Conservation (phyloP, 202 grass and related monocot genomes). For the Sporobolus alterniflorus region DNA sequence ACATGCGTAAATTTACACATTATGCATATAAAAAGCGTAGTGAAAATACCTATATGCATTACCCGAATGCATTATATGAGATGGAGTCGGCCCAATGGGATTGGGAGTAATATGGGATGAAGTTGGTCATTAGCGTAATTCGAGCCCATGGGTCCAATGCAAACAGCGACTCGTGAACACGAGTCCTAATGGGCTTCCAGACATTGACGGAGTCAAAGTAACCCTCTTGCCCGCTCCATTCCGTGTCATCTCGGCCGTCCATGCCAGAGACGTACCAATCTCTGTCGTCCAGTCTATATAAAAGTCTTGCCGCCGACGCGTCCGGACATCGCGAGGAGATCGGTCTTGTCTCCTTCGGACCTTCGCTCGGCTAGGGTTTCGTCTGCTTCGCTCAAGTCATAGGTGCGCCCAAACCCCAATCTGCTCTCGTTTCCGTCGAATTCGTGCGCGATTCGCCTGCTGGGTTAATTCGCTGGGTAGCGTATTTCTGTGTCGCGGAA, state of each 20-base stretch:
- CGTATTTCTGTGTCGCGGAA: too few relatives aligned
- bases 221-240: not conserved
- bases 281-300: constrained; percentile 5
- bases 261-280: not conserved
- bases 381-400: not conserved
- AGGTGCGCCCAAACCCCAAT: constrained; percentile 20
- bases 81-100: not conserved
- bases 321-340: not conserved
- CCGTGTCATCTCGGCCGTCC: not conserved
- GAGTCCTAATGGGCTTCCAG: not conserved
- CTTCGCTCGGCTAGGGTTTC: constrained; percentile 37
- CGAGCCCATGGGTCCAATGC: not conserved
- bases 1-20: too few relatives aligned
- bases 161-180: too few relatives aligned
- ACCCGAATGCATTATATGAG: too few relatives aligned
- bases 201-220: not conserved
- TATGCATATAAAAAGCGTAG: too few relatives aligned
- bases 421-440: not conserved
- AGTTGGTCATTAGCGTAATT: not conserved
- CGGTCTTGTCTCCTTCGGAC: not conserved
- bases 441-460: not conserved
- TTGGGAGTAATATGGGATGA: too few relatives aligned
- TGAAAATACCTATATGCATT: too few relatives aligned
- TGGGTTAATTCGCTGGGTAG: too few relatives aligned
- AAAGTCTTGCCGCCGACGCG: not conserved